phyloP scores from a whole-genome alignment of 140 eudicot genomes.

The Stevia rebaudiana region DNA sequence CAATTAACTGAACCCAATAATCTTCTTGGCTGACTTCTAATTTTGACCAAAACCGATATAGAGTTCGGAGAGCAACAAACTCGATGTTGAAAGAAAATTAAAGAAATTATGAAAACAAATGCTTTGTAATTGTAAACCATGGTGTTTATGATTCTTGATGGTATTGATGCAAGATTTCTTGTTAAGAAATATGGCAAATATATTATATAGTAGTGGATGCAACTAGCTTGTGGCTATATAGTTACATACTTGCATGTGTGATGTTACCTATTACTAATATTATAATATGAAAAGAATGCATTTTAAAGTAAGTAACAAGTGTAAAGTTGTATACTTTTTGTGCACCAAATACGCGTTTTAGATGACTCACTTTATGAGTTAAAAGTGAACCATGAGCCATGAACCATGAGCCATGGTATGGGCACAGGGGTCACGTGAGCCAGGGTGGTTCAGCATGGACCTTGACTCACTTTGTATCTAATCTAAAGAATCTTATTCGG shows the following conservation, averaged over 20 bases:
- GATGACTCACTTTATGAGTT: conserved; percentile 5
- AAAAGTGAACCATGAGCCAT: background rate
- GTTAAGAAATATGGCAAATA: conserved; percentile 24
- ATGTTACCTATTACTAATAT: background rate
- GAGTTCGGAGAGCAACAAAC: conserved; percentile 12
- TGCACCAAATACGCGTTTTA: conserved; percentile 13
- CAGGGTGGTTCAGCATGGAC: conserved; percentile 17
- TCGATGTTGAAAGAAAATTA: conserved; percentile 39
- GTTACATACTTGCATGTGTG: background rate
- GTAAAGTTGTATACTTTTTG: conserved; percentile 5
- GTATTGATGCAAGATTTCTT: conserved; percentile 4
- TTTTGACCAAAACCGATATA: conserved; percentile 17
- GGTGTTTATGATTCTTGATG: conserved; percentile 25
- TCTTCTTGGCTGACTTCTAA: conserved; percentile 50
- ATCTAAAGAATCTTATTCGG: conserved; percentile 7
- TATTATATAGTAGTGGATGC: conserved; percentile 22
- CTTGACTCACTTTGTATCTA: conserved; percentile 12
- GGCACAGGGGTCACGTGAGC: conserved; percentile 7
- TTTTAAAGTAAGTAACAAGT: conserved; percentile 4
- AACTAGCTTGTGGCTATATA: background rate
- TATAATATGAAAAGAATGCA: background rate
- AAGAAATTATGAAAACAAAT: conserved; percentile 31
- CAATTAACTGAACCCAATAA: conserved; percentile 29
- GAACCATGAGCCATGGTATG: conserved; percentile 27
- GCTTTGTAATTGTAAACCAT: conserved; percentile 26